Conservation (phyloP, 345 rosid species). For the Trapa bicornis region DNA sequence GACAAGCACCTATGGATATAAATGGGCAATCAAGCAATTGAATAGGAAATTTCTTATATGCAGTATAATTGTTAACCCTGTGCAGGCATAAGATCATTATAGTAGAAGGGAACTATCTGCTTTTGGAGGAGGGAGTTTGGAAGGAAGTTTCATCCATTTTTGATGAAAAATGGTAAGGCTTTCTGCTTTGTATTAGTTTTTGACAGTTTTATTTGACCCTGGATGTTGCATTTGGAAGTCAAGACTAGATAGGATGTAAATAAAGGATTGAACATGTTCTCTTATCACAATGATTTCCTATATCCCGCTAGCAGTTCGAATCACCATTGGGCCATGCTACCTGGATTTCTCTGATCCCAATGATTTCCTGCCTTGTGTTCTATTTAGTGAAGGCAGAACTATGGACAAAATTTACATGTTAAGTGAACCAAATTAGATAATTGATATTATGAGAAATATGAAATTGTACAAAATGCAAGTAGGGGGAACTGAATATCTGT, state of each 20-base stretch:
- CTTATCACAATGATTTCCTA: background rate
- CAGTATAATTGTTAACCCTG: background rate
- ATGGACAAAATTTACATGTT: background rate
- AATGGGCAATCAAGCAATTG: background rate
- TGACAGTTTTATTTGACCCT: background rate
- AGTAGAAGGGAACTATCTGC: slow-evolving; percentile 78
- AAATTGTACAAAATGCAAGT: background rate
- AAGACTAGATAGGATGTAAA: background rate
- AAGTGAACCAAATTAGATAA: background rate
- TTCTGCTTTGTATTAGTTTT: background rate
- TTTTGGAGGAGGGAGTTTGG: slow-evolving; percentile 63
- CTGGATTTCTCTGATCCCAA: background rate
- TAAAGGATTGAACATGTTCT: background rate
- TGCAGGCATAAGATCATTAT: slow-evolving; percentile 84
- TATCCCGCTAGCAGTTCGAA: background rate
- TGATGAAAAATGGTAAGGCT: slow-evolving; percentile 78
- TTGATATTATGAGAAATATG: background rate
- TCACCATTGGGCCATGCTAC: background rate
- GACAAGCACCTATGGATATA: background rate
- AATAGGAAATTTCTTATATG: background rate
- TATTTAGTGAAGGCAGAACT: background rate
- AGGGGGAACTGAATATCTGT: background rate
- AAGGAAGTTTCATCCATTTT: slow-evolving; percentile 57
- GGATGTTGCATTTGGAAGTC: background rate
- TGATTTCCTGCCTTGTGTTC: background rate